Evolutionary conservation across 169 alveolate species (phyloP).

Genomic region (Babesia bigemina): DNA sequence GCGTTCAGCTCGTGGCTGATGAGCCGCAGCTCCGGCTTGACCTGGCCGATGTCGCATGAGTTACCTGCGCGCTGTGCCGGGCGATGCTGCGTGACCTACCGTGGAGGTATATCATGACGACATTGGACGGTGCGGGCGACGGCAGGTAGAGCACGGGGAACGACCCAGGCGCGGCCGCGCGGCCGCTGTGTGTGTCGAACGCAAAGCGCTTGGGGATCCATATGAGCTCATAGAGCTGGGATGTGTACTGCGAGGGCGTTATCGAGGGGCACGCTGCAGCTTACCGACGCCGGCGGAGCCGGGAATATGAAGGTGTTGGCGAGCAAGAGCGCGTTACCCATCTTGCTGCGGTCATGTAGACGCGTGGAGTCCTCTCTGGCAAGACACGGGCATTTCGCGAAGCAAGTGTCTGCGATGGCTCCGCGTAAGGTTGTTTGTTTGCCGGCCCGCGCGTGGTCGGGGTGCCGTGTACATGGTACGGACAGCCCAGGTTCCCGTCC

Average conservation of each 20-base stretch:
- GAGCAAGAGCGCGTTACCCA: slow-evolving; percentile 57
- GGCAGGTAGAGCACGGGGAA: slow-evolving; percentile 65
- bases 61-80: slow-evolving; percentile 53
- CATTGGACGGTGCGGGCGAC: slow-evolving; percentile 52
- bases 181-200: slow-evolving; percentile 20
- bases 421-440: background rate
- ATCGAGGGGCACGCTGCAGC: background rate
- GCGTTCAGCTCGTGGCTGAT: slow-evolving; percentile 70
- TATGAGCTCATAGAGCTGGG: slow-evolving; percentile 53
- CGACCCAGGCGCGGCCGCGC: slow-evolving; percentile 40
- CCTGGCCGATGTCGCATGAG: slow-evolving; percentile 86
- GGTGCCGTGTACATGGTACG: slow-evolving; percentile 18
- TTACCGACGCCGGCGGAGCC: slow-evolving; percentile 68
- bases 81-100: slow-evolving; percentile 22
- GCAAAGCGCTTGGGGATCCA: slow-evolving; percentile 67
- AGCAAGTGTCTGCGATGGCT: background rate
- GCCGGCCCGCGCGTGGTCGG: background rate
- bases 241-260: slow-evolving; percentile 36
- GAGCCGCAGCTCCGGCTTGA: slow-evolving; percentile 76
- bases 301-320: slow-evolving; percentile 67
- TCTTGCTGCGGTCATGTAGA: background rate
- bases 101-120: slow-evolving; percentile 53
- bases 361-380: background rate
- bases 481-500: background rate
- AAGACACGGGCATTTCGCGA: background rate